These are phyloP conservation scores for Aspergillus vadensis DNA, from an alignment of 2,329 filamentous ascomycete species.

Conservation along the genomic window DNA sequence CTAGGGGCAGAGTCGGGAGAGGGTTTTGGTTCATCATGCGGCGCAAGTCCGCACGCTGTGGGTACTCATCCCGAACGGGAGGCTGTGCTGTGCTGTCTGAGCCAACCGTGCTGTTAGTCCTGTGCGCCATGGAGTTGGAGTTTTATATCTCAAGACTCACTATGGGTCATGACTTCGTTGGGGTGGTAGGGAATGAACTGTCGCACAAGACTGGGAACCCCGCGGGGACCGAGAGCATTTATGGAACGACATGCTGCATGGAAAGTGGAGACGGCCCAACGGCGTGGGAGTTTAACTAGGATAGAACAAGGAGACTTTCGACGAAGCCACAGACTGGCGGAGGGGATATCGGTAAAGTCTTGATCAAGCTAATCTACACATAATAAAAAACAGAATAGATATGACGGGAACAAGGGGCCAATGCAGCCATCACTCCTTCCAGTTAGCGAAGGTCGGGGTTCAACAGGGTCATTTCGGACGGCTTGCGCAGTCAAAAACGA, in stretches of 20 bases:
- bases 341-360: too few relatives aligned
- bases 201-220: neutral
- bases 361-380: too few relatives aligned
- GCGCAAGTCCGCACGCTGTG: conserved; percentile 22
- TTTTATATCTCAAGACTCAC: neutral
- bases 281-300: neutral
- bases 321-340: too few relatives aligned
- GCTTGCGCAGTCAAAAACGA: neutral
- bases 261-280: neutral
- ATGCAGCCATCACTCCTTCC: neutral
- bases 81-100: neutral
- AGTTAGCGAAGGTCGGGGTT: too few relatives aligned
- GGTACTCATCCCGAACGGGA: conserved; percentile 12
- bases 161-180: neutral
- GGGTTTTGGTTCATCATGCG: conserved; percentile 30
- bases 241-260: neutral
- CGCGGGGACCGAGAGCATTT: neutral
- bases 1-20: conserved; percentile 24
- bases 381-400: too few relatives aligned
- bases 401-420: neutral
- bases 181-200: neutral
- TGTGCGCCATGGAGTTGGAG: neutral
- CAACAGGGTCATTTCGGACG: neutral
- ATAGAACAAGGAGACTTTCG: too few relatives aligned
- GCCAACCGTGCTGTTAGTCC: neutral